Conservation (phyloP, 116 monocot species). For the Zostera marina region DNA sequence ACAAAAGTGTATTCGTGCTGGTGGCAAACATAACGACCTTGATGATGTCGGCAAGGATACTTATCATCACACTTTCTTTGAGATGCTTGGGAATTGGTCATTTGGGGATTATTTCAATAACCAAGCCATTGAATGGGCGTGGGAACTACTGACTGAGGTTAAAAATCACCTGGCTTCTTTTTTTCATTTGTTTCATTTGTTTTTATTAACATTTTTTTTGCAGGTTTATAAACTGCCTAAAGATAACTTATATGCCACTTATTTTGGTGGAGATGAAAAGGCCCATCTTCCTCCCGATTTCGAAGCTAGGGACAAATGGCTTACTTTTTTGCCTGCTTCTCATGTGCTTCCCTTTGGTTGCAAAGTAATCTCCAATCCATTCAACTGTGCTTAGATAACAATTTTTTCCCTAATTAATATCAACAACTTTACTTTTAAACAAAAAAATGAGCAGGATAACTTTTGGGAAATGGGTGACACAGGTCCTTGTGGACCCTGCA, state of each 20-base stretch:
- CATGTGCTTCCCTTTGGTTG: constrained; percentile 87
- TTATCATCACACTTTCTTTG: constrained; percentile 97
- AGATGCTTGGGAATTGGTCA: constrained; percentile 99
- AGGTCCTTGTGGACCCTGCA: constrained; percentile 97
- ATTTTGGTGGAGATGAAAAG: constrained; percentile 98
- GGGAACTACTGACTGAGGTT: constrained; percentile 95
- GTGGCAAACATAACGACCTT: constrained; percentile 97
- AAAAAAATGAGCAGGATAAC: constrained; percentile 49
- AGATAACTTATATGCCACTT: constrained; percentile 82
- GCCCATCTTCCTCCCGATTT: constrained; percentile 71
- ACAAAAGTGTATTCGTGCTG: constrained; percentile 98
- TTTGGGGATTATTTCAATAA: constrained; percentile 96
- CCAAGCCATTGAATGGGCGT: constrained; percentile 79
- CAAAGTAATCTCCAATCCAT: constrained; percentile 37
- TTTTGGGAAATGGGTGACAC: constrained; percentile 99
- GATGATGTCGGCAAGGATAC: constrained; percentile 98
- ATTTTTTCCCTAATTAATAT: too few species aligned
- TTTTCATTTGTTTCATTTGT: not conserved
- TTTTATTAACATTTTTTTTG: not conserved
- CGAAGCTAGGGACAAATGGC: constrained; percentile 80
- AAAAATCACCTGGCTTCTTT: not conserved
- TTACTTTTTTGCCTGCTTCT: constrained; percentile 42
- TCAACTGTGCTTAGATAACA: not conserved
- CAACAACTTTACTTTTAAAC: not conserved
- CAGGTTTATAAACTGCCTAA: constrained; percentile 80